A percentile compares a stretch with the other conserved stretches of the same genome.
Conservation (phyloP, 768 basidiomycete species). For the Multifurca ochricompacta region DNA sequence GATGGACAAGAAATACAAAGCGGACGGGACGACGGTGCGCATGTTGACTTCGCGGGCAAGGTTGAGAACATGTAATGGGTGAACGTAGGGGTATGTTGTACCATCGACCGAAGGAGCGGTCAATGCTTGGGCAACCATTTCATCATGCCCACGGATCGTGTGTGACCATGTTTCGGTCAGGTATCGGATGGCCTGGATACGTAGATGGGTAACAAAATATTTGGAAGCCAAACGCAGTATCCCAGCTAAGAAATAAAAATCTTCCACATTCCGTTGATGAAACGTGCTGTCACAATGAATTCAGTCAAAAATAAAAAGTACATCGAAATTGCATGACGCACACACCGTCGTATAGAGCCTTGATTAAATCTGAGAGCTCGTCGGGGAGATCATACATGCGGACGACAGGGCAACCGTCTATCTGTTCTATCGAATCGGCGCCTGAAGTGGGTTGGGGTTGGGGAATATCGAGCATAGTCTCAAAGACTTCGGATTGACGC, state of each 20-base stretch:
- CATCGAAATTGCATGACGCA: conserved; percentile 29
- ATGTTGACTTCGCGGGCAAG: conserved; percentile 45
- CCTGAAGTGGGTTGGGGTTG: conserved; percentile 31
- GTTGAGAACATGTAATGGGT: conserved; percentile 51
- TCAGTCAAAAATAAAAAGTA: conserved; percentile 5
- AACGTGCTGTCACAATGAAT: conserved; percentile 30
- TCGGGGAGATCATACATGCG: conserved; percentile 43
- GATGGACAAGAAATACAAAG: conserved; percentile 50
- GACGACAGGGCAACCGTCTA: conserved; percentile 45
- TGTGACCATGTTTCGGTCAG: conserved; percentile 45
- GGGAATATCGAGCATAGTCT: conserved; percentile 46
- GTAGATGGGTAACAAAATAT: conserved; percentile 47
- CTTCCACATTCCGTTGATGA: conserved; percentile 34
- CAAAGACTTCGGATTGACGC: conserved; percentile 50
- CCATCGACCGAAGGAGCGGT: conserved; percentile 34
- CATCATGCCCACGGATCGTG: conserved; percentile 48
- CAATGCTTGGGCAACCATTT: conserved; percentile 45
- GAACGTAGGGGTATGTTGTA: conserved; percentile 49
- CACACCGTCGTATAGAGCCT: conserved; percentile 50
- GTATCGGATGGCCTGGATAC: conserved; percentile 42
- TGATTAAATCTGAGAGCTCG: conserved; percentile 44
- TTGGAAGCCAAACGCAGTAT: conserved; percentile 53
- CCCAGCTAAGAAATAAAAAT: conserved; percentile 50
- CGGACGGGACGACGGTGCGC: conserved; percentile 40
- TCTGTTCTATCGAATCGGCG: conserved; percentile 27